Evolutionary conservation across 805 yeast genomes (phyloP).

Genomic region (Clavispora vitiphila): DNA sequence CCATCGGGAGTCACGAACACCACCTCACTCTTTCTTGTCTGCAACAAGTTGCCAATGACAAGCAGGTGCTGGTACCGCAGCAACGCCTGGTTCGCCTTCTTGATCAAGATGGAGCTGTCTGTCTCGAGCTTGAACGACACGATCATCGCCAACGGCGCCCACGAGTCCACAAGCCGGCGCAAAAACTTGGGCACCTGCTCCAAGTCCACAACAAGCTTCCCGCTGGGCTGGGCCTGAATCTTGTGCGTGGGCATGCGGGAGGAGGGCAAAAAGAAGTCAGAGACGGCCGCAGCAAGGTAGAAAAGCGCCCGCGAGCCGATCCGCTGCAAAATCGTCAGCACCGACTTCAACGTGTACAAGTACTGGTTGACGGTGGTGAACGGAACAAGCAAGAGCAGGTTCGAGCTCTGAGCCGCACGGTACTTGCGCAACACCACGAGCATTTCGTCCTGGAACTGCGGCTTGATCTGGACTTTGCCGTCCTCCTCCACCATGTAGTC

Average conservation of each 20-base stretch:
- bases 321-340: slow-evolving; percentile 55
- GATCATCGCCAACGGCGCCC: slow-evolving; percentile 96
- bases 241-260: slow-evolving; percentile 88
- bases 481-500: slow-evolving; percentile 67
- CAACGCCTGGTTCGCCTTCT: slow-evolving; percentile 75
- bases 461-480: slow-evolving; percentile 57
- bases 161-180: slow-evolving; percentile 77
- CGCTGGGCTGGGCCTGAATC: slow-evolving; percentile 78
- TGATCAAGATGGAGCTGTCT: slow-evolving; percentile 61
- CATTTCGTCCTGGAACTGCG: slow-evolving; percentile 59
- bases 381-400: slow-evolving; percentile 65
- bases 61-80: slow-evolving; percentile 85
- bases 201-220: slow-evolving; percentile 75
- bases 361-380: slow-evolving; percentile 95
- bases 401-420: slow-evolving; percentile 43
- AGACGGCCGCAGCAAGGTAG: slow-evolving; percentile 95
- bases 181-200: slow-evolving; percentile 97
- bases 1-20: slow-evolving; percentile 65
- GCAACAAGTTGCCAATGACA: slow-evolving; percentile 89
- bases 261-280: slow-evolving; percentile 89
- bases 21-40: slow-evolving; percentile 82
- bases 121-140: slow-evolving; percentile 93
- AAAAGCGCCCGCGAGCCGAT: slow-evolving; percentile 61
- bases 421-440: slow-evolving; percentile 53
- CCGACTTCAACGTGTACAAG: slow-evolving; percentile 69